Base-by-base conservation (phyloP, 306 rosid species). In the Mimosa bimucronata region DNA sequence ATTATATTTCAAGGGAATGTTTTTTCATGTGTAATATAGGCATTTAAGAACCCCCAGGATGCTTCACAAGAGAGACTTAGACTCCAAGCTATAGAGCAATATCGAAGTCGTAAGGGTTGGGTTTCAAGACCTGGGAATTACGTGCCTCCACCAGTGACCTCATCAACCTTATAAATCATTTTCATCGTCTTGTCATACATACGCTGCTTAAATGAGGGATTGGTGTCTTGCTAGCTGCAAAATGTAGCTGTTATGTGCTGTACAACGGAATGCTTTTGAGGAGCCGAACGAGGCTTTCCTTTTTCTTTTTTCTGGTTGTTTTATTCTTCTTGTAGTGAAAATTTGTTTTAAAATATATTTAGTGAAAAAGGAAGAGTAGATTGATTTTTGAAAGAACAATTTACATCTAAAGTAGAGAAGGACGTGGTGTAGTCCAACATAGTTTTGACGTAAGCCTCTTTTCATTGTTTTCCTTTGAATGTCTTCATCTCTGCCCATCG, bases 41-140 rank as follows among this genome's bases (percentile, higher is more conserved):
- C 88, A 19, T 82, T 86, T 72, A 92, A 90, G 89, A 79, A 80
- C 65, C 73, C 79, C 64, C 92, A 87, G 70, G 89, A 76, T 85
- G 94, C 92, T 78, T 95, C 94, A 15, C 89, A 92, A 80, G 96
- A 90, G 92, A 88, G 97, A 78, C 85, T 92, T 81, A 87, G 97
- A 61, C 84, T 91, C 69, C 85, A 84, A 82, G 98, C 98, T 41
- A 87, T 95, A n/a, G 94, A 92, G 87, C 89, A 88, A 14, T 95
- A 95, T 79, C 79, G 98, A 75, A 84, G 84, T 52, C 92, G 98
- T 40, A 92, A 89, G 77, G 89, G 87, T 78, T 95, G 98, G 98
- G 79, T 82, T 23, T 90, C 96, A 57, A 87, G 98, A 88, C 98
- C 94, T 9, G 98, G 98, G 80, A 79, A 79, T 80, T 90, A 90